These are phyloP conservation scores for Mercurialis annua DNA, from an alignment of 345 rosid genomes.

Conservation along the genomic window DNA sequence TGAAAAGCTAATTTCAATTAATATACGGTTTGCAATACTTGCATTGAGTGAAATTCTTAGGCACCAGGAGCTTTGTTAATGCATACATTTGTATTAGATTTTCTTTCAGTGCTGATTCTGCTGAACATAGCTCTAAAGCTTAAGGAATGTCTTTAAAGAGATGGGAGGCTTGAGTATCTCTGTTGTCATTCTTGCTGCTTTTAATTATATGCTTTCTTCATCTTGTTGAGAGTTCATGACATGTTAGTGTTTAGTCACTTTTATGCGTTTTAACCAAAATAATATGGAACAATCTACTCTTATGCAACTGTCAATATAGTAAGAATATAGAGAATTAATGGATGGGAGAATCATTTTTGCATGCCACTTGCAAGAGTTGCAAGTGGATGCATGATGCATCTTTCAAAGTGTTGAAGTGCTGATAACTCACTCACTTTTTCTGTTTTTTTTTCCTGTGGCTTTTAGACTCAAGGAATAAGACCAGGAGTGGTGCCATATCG, in stretches of 20 bases:
- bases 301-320: not conserved
- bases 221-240: no score
- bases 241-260: no score
- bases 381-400: not conserved
- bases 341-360: not conserved
- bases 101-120: constrained; percentile 1
- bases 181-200: not conserved
- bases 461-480: constrained; percentile 79
- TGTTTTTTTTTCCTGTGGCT: constrained; percentile 13
- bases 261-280: constrained; percentile 8
- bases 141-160: not conserved
- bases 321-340: not conserved
- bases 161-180: not conserved
- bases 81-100: not conserved
- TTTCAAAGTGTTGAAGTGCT: not conserved
- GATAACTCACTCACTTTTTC: constrained; percentile 3
- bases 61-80: not conserved
- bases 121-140: not conserved
- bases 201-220: not conserved
- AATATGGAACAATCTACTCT: not conserved
- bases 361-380: not conserved
- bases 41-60: not conserved
- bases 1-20: not conserved
- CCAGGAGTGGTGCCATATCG: constrained; percentile 60
- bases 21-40: not conserved